phyloP scores from a whole-genome alignment of 805 yeast genomes.

The Diddensiella transvaalensis region DNA sequence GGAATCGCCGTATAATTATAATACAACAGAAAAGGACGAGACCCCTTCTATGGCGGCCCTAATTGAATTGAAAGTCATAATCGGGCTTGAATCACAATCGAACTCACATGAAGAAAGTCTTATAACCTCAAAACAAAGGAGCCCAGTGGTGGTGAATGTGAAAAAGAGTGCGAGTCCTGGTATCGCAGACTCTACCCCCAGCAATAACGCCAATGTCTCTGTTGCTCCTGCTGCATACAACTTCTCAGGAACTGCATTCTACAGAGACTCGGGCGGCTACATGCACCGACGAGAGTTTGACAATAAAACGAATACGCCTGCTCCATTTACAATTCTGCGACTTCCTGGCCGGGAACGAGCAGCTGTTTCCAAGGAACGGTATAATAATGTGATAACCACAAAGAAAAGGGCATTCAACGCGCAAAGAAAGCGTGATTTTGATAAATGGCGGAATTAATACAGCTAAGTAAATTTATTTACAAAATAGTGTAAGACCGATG shows the following conservation, averaged over 20 bases:
- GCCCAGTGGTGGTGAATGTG: background rate
- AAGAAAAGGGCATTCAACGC: background rate
- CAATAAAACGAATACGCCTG: background rate
- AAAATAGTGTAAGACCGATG: no score
- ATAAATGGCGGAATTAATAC: slow-evolving; percentile 1
- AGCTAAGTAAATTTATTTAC: no score
- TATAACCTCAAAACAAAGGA: background rate
- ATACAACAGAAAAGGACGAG: no score
- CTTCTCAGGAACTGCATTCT: slow-evolving; percentile 14
- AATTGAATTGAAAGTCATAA: background rate
- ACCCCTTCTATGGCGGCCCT: background rate
- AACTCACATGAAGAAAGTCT: background rate
- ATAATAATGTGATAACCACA: background rate
- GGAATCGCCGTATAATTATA: background rate
- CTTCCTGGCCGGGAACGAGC: slow-evolving; percentile 1
- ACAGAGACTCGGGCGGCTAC: slow-evolving; percentile 14
- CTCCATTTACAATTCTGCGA: background rate
- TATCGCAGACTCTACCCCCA: background rate
- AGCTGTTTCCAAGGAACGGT: background rate
- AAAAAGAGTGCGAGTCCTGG: background rate
- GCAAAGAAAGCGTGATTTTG: background rate
- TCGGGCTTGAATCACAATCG: background rate
- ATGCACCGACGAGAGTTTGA: slow-evolving; percentile 20
- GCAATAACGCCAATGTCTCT: background rate
- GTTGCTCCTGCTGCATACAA: background rate